Base-by-base conservation (phyloP, 208 protist species). In the Phytomonas francai region DNA sequence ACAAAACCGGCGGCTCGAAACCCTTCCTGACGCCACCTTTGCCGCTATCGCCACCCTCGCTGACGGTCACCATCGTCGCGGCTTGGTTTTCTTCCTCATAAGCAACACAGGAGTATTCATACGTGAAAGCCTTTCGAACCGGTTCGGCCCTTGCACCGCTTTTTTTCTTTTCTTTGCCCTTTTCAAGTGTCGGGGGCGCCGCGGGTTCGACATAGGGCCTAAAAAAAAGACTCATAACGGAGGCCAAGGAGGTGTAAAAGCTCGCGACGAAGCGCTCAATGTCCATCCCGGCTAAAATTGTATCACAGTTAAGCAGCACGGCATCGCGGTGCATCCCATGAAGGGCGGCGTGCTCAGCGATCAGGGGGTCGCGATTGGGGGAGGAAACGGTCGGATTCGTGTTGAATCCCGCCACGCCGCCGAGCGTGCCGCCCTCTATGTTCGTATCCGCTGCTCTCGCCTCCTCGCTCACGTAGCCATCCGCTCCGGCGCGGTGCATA, bases 221-320 rank as follows among this genome's bases (percentile, higher is more conserved):
- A 68, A 83, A 90, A 31, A 95, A 69, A 62, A 95, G 64, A 16
- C 80, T 74, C 16, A 83, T 85, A 12, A 79, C 89, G 28, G 85
- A 88, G 6, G 89, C 72, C 8, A 91, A 65, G 28, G 83, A 85
- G 67, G 60, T 73, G 74, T 95, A 95, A 64, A 92, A 91, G 30
- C 79, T 79, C 63, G 77, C 68, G 63, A 93, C 87, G 65, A 93
- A 90, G 39, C 65, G 73, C 49, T 82, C 79, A 22, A 92, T 36
- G 68, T 93, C 78, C 8, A 95, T 80, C 28, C 85, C 81, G 3
- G 88, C 84, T 19, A 95, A 74, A 51, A 95, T 74, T 12, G 87
- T 89, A 58, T 95, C 89, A 71, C 86, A 86, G 76, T 82, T 92
- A 19, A 93, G 76, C 36, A 95, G 65, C 9, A 95, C 57, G 22